phyloP scores from a whole-genome alignment of 2,329 filamentous ascomycete species.

The Phialophora chinensis region DNA sequence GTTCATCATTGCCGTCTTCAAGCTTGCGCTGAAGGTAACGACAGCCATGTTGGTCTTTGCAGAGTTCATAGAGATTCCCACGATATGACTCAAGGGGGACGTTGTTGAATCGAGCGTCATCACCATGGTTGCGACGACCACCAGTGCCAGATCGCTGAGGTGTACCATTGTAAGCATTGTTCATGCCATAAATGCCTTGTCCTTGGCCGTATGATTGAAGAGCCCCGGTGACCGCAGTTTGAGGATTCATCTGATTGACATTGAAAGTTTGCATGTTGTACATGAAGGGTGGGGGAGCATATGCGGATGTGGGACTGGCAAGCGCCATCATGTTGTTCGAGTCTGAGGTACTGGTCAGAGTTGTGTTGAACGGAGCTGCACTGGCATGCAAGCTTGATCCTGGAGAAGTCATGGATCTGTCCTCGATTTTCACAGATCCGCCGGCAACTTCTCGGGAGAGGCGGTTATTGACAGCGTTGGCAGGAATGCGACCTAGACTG shows the following conservation, averaged over 20 bases:
- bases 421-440: conserved; percentile 37
- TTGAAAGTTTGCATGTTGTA: conserved; percentile 42
- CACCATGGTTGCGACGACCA: conserved; percentile 64
- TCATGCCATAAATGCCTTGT: conserved; percentile 64
- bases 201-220: conserved; percentile 54
- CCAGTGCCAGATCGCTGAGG: conserved; percentile 73
- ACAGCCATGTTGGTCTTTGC: conserved; percentile 98
- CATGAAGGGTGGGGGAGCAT: conserved; percentile 57
- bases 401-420: conserved; percentile 30
- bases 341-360: conserved; percentile 50
- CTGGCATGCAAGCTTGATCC: conserved; percentile 69
- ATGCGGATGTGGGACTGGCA: conserved; percentile 45
- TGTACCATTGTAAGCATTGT: conserved; percentile 56
- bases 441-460: conserved; percentile 72
- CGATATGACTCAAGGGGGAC: conserved; percentile 78
- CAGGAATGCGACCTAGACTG: conserved; percentile 78
- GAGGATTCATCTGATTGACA: conserved; percentile 35
- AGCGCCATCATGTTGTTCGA: conserved; percentile 46
- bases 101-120: conserved; percentile 75
- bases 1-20: conserved; percentile 81
- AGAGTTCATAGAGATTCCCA: conserved; percentile 85
- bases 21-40: conserved; percentile 97
- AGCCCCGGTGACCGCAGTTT: conserved; percentile 42
- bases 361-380: conserved; percentile 77
- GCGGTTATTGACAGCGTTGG: conserved; percentile 67